Evolutionary conservation across 495 filamentous ascomycete genomes (phyloP).

Genomic region (Xanthoparmelia taractica): DNA sequence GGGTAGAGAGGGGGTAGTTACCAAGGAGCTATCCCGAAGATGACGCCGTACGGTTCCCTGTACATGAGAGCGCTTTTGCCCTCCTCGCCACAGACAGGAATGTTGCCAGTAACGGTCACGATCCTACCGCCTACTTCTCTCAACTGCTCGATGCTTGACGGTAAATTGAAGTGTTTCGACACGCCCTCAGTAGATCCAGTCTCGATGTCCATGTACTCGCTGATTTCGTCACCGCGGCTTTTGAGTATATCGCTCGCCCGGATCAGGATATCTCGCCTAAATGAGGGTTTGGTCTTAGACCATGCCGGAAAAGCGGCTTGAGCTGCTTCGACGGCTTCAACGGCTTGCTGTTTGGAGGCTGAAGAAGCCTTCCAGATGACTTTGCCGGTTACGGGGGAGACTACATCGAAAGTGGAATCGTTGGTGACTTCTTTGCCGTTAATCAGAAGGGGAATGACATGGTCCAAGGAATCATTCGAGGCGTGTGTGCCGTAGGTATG

Average conservation of each 20-base stretch:
- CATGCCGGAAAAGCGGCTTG: constrained; percentile 63
- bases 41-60: constrained; percentile 74
- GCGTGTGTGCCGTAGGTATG: constrained; percentile 6
- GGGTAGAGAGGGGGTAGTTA: constrained; percentile 26
- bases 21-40: constrained; percentile 81
- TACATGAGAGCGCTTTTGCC: constrained; percentile 59
- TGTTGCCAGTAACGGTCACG: constrained; percentile 48
- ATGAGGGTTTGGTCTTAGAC: constrained; percentile 51
- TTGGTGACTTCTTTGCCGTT: constrained; percentile 58
- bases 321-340: constrained; percentile 55
- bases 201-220: constrained; percentile 56
- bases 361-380: constrained; percentile 53
- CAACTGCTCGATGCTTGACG: constrained; percentile 49
- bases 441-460: constrained; percentile 61
- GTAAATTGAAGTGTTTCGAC: constrained; percentile 57
- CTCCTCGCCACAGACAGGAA: constrained; percentile 50
- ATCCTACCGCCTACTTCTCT: constrained; percentile 67
- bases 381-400: constrained; percentile 54
- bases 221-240: constrained; percentile 54
- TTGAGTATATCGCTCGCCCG: constrained; percentile 63
- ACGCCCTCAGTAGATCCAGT: constrained; percentile 51
- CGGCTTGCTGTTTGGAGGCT: constrained; percentile 55
- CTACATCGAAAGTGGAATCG: constrained; percentile 56
- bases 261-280: constrained; percentile 63
- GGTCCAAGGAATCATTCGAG: constrained; percentile 9